Evolutionary conservation across 169 alveolate genomes (phyloP).

Genomic region (Cryptosporidium muris): DNA sequence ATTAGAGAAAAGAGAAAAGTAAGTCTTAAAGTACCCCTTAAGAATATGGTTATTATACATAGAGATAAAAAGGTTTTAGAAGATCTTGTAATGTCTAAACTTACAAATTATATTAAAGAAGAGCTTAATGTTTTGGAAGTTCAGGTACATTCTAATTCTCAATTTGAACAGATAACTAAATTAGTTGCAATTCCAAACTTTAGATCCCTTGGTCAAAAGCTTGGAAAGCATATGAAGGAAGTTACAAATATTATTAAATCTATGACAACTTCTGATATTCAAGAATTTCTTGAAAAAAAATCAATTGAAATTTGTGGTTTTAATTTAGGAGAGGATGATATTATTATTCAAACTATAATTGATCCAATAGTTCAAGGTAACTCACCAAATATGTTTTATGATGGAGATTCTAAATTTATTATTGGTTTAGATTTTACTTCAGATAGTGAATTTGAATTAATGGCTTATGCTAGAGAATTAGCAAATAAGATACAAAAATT

Average conservation of each 20-base stretch:
- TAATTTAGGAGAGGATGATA: constrained; percentile 81
- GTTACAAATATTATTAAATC: constrained; percentile 78
- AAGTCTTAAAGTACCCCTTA: constrained; percentile 90
- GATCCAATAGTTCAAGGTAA: constrained; percentile 75
- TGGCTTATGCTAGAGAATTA: constrained; percentile 81
- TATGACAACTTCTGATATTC: constrained; percentile 75
- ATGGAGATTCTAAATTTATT: constrained; percentile 77
- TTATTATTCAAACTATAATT: constrained; percentile 71
- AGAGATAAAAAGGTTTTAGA: constrained; percentile 76
- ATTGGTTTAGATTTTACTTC: constrained; percentile 79
- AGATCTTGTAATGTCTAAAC: constrained; percentile 75
- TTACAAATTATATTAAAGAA: constrained; percentile 83
- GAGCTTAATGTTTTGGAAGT: constrained; percentile 86
- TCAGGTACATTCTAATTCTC: constrained; percentile 78
- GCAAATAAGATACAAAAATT: constrained; percentile 82
- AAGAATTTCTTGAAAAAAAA: constrained; percentile 71
- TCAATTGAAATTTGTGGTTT: constrained; percentile 77
- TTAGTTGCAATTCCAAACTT: constrained; percentile 86
- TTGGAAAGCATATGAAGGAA: constrained; percentile 83
- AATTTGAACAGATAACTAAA: constrained; percentile 76
- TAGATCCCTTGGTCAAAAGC: constrained; percentile 85
- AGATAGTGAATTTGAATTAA: constrained; percentile 77
- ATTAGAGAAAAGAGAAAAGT: constrained; percentile 90
- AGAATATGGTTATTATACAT: constrained; percentile 80
- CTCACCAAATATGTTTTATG: constrained; percentile 74